These are phyloP conservation scores for Coemansia sp. DNA, from an alignment of 192 early-diverging fungal species.

Conservation along the genomic window DNA sequence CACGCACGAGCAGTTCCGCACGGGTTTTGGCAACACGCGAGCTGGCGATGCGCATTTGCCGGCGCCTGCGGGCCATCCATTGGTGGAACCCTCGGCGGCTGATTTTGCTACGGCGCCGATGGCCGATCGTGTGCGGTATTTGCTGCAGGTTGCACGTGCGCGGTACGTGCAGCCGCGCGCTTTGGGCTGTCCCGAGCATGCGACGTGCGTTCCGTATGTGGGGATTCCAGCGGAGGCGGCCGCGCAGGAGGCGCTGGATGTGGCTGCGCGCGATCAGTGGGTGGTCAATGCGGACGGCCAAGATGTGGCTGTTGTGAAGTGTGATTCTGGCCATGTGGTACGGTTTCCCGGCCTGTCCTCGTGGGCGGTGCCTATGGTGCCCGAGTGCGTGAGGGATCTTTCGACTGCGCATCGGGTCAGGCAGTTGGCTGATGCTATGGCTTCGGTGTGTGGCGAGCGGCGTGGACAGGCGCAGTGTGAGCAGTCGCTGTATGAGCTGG, in stretches of 20 bases:
- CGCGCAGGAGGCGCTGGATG: background rate
- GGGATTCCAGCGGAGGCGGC: conserved; percentile 16
- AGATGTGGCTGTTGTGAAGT: conserved; percentile 28
- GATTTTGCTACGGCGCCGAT: conserved; percentile 11
- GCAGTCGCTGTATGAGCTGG: conserved; percentile 33
- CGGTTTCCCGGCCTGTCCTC: conserved; percentile 34
- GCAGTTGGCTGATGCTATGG: conserved; percentile 40
- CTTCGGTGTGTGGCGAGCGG: conserved; percentile 25
- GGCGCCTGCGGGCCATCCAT: conserved; percentile 21
- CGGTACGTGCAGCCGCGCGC: conserved; percentile 22
- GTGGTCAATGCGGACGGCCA: conserved; percentile 10
- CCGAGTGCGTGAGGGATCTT: conserved; percentile 44
- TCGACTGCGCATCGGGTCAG: conserved; percentile 39
- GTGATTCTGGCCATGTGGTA: conserved; percentile 43
- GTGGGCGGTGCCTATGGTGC: conserved; percentile 25
- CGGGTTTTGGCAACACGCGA: conserved; percentile 44
- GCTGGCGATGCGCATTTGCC: conserved; percentile 26
- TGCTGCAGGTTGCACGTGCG: conserved; percentile 24
- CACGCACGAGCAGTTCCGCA: conserved; percentile 38
- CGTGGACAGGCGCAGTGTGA: conserved; percentile 44
- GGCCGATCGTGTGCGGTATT: conserved; percentile 15
- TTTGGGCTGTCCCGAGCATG: conserved; percentile 50
- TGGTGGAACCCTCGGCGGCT: conserved; percentile 9
- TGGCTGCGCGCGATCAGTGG: conserved; percentile 38
- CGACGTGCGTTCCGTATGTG: conserved; percentile 39